Percentiles rank a stretch among this genome's conserved stretches.
These are phyloP conservation scores for Penicillium argentinense DNA, from an alignment of 495 filamentous ascomycete species.

Conservation along the genomic window DNA sequence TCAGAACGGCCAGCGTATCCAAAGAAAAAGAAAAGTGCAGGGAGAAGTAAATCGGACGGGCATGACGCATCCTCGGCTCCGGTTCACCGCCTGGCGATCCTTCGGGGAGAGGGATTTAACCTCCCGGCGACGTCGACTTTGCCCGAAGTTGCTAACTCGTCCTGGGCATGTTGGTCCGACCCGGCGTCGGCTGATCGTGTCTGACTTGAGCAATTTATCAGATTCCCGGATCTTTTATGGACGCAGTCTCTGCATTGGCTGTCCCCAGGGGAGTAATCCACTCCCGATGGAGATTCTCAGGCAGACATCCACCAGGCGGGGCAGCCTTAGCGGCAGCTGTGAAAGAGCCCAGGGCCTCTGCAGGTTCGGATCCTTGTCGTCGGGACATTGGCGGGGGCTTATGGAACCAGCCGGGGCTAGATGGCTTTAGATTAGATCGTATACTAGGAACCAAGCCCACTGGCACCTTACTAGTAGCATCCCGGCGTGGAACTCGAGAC, in stretches of 20 bases:
- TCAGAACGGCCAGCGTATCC: background rate
- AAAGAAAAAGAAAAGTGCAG: conserved; percentile 1
- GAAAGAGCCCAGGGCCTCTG: background rate
- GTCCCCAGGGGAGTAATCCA: conserved; percentile 1
- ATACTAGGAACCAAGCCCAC: no score
- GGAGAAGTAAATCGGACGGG: conserved; percentile 10
- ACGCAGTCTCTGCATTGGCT: background rate
- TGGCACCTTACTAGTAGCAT: no score
- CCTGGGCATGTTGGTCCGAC: no score
- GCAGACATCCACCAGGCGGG: background rate
- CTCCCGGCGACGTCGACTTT: background rate
- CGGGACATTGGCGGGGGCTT: background rate
- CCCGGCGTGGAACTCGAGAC: no score
- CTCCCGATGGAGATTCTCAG: conserved; percentile 2
- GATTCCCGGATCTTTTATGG: background rate
- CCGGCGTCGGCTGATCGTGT: background rate
- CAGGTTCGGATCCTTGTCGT: background rate
- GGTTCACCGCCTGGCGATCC: conserved; percentile 25
- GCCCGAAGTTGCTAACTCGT: no score
- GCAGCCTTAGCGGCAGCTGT: background rate
- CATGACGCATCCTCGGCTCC: conserved; percentile 27
- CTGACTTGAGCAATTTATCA: background rate
- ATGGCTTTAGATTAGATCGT: background rate
- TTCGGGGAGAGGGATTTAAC: conserved; percentile 11
- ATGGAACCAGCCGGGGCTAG: background rate